phyloP scores from a whole-genome alignment of 805 yeast genomes.

The Zygotorulaspora florentina region DNA sequence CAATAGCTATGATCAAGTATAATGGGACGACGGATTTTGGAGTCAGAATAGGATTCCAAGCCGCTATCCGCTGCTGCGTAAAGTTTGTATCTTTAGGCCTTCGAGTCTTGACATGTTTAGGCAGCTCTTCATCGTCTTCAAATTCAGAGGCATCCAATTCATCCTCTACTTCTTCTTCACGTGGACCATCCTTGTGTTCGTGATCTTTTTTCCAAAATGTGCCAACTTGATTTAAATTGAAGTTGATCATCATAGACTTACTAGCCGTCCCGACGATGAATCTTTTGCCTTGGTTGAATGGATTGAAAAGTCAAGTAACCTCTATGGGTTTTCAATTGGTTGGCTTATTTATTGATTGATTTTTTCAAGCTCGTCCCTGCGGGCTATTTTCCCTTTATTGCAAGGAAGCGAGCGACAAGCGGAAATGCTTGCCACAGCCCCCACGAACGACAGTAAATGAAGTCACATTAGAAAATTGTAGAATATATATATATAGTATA shows the following conservation, averaged over 20 bases:
- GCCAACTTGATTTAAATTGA: slow-evolving; percentile 31
- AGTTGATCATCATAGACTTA: slow-evolving; percentile 19
- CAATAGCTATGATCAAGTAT: slow-evolving; percentile 64
- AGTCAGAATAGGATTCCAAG: slow-evolving; percentile 77
- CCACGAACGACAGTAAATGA: too few species aligned
- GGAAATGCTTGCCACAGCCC: too few species aligned
- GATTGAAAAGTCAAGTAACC: background rate
- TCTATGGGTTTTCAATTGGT: background rate
- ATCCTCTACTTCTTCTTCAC: slow-evolving; percentile 25
- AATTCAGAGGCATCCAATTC: slow-evolving; percentile 35
- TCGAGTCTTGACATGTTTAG: slow-evolving; percentile 46
- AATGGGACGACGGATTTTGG: slow-evolving; percentile 86
- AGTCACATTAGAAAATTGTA: too few species aligned
- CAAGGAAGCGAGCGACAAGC: background rate
- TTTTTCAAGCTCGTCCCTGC: background rate
- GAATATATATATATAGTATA: too few species aligned
- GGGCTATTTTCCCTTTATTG: background rate
- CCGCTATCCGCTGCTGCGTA: slow-evolving; percentile 58
- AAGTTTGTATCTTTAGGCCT: slow-evolving; percentile 73
- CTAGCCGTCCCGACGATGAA: too few species aligned
- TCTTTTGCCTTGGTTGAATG: too few species aligned
- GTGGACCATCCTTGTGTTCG: slow-evolving; percentile 13
- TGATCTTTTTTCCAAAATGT: slow-evolving; percentile 29
- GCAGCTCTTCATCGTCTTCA: slow-evolving; percentile 38
- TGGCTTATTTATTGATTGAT: background rate